A percentile compares a stretch with the other conserved stretches of the same genome.
Conservation (phyloP, 2,329 filamentous ascomycete species). For the Nothophoma quercina region DNA sequence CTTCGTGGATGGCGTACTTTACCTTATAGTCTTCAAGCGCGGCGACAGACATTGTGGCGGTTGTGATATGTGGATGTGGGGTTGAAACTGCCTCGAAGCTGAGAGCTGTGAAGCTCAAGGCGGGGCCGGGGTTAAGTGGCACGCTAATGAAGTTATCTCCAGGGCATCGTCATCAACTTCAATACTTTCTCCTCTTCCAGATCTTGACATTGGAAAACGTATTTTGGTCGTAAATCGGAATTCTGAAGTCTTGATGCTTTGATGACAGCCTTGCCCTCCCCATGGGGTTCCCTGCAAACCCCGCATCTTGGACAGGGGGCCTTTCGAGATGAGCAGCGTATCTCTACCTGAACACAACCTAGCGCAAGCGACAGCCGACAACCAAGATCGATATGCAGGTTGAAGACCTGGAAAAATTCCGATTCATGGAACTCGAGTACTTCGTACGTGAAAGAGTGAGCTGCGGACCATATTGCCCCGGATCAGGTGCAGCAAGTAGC, state of each 20-base stretch:
- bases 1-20: constrained; percentile 86
- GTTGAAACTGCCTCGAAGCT: neutral
- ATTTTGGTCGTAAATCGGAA: no score
- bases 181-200: neutral
- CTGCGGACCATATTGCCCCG: neutral
- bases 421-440: constrained; percentile 14
- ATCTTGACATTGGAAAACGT: no score
- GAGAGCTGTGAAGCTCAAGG: constrained; percentile 5
- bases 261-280: neutral
- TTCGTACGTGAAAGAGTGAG: neutral
- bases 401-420: constrained; percentile 7
- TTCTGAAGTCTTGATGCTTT: neutral
- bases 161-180: neutral
- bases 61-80: neutral
- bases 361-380: constrained; percentile 21
- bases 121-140: constrained; percentile 11
- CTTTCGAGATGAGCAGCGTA: constrained; percentile 3
- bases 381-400: constrained; percentile 1
- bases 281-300: constrained; percentile 1
- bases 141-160: constrained; percentile 15
- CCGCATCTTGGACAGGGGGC: constrained; percentile 3
- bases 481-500: neutral
- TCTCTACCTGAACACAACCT: constrained; percentile 2
- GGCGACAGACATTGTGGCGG: neutral
- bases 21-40: constrained; percentile 50